Percentiles rank a stretch among this genome's conserved stretches.
phyloP scores from a whole-genome alignment of 805 yeast genomes.

The Wickerhamiella musiphila region DNA sequence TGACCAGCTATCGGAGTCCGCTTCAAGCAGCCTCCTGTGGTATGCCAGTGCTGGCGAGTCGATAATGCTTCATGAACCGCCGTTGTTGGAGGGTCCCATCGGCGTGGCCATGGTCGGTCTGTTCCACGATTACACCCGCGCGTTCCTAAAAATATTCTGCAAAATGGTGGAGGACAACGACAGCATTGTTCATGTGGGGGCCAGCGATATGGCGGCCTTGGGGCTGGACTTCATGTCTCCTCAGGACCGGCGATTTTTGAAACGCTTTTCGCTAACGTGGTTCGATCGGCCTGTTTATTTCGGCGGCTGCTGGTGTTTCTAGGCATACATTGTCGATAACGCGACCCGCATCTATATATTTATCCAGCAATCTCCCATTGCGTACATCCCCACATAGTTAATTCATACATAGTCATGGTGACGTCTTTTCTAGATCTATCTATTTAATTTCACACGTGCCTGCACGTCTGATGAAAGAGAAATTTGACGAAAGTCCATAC shows the following conservation, averaged over 20 bases:
- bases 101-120: conserved; percentile 30
- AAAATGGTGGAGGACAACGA: conserved; percentile 24
- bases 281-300: conserved; percentile 31
- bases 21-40: conserved; percentile 44
- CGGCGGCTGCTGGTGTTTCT: conserved; percentile 19
- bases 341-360: too few relatives aligned
- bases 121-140: conserved; percentile 32
- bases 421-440: too few relatives aligned
- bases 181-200: conserved; percentile 20
- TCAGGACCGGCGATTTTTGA: conserved; percentile 30
- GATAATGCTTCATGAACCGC: conserved; percentile 20
- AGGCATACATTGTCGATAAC: too few relatives aligned
- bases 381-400: too few relatives aligned
- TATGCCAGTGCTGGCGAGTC: conserved; percentile 76
- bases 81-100: conserved; percentile 23
- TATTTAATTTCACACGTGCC: too few relatives aligned
- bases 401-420: too few relatives aligned
- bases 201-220: conserved; percentile 35
- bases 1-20: conserved; percentile 11
- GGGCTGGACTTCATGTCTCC: conserved; percentile 39
- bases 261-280: conserved; percentile 29
- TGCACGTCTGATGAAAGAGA: too few relatives aligned
- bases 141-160: conserved; percentile 25
- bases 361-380: too few relatives aligned
- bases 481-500: too few relatives aligned